Evolutionary conservation across 129 eudicot genomes (phyloP), one percentile per base, ranked within the genome.

Genomic region (Flaveria bidentis): DNA sequence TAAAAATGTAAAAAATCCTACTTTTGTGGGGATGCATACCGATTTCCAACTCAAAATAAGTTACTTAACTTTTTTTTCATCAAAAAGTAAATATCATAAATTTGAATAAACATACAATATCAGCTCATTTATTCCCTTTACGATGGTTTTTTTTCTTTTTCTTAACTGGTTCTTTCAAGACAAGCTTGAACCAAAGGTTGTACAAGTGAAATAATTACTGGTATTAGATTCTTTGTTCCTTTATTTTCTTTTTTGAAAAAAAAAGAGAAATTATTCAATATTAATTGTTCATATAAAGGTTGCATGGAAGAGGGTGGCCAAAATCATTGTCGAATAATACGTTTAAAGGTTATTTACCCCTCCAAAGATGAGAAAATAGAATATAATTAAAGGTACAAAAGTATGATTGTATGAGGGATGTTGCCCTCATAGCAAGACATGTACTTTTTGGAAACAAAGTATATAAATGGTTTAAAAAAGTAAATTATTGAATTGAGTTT

Each of bases 381-480:
- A 64, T 39, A 42, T 65, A 45, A 36, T 36, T 41, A 71, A 74
- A 80, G 76, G 61, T 62, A 41, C 20, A 70, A 53, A 9, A 69
- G 62, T 25, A 49, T 49, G 53, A 5, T 36, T 36, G 41, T 36
- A 5, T 36, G 45, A 78, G 56, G 42, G 56, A 20, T 75, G 65
- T 84, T 87, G 73, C 91, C 81, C 91, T 84, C 78, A 69, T 84
- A 75, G 74, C 86, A 87, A 87, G 91, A 81, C 81, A 84, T 78
- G 88, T 76, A 84, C 5, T 17, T 18, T 57, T 57, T n/a, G 4
- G 15, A 56, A 14, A 26, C 36, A 49, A 47, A 45, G 69, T 5
- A 69, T 2, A 44, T 33, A 3, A 6, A 45, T 3, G 6, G n/a
- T 23, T 23, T 46, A 63, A 45, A 11, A 45, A 45, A 8, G 47